Percentiles rank a stretch among this genome's conserved stretches.
Conservation (phyloP, 345 rosid genomes). For the Moringa oleifera region DNA sequence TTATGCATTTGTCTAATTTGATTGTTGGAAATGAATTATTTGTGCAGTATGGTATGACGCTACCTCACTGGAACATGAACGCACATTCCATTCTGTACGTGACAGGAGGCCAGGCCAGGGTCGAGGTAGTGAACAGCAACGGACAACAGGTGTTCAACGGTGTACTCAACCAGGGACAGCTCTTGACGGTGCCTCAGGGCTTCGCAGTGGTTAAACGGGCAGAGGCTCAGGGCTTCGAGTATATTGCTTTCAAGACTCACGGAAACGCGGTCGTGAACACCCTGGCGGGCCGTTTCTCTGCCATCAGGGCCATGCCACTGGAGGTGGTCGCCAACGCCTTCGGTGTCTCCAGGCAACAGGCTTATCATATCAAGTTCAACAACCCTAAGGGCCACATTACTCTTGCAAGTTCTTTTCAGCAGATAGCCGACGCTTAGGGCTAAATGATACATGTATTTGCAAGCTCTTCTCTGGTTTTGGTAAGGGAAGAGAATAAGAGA, state of each 20-base stretch:
- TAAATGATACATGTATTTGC: too few species aligned
- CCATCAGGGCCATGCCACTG: constrained; percentile 42
- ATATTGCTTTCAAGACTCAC: constrained; percentile 64
- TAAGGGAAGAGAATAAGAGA: too few species aligned
- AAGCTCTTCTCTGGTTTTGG: too few species aligned
- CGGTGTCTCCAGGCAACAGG: constrained; percentile 47
- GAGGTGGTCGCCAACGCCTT: constrained; percentile 52
- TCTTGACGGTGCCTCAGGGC: constrained; percentile 64
- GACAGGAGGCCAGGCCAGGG: constrained; percentile 41
- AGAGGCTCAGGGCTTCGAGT: constrained; percentile 44
- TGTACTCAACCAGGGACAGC: constrained; percentile 45
- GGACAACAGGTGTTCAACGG: constrained; percentile 60
- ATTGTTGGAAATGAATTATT: too few species aligned
- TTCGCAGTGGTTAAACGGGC: constrained; percentile 47
- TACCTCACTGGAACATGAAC: constrained; percentile 69
- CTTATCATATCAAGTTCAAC: constrained; percentile 42
- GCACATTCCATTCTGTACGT: constrained; percentile 63
- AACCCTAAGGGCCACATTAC: constrained; percentile 31
- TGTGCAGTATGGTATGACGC: constrained; percentile 48
- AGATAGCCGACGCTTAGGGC: not conserved
- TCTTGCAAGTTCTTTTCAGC: constrained; percentile 11
- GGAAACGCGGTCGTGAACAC: constrained; percentile 39
- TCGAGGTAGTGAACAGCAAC: constrained; percentile 57
- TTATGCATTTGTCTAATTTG: too few species aligned
- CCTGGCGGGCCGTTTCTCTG: constrained; percentile 50